Evolutionary conservation across 208 protist species (phyloP).

Genomic region (Naegleria lovaniensis): DNA sequence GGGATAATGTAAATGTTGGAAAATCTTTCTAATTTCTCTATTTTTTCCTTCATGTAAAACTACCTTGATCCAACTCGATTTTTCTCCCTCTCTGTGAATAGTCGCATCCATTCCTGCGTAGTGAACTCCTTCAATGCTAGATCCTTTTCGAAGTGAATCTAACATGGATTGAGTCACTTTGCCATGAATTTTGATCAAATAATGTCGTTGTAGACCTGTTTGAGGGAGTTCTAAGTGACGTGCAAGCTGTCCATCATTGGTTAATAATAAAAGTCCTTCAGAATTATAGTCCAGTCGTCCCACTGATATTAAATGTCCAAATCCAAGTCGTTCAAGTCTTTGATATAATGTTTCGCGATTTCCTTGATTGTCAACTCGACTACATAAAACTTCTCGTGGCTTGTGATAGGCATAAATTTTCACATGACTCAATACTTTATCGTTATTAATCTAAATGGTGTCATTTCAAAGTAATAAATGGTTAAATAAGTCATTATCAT

Average conservation of each 20-base stretch:
- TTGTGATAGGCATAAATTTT: neutral
- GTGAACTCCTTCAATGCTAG: neutral
- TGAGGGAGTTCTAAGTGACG: neutral
- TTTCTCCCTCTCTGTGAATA: neutral
- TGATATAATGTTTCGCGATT: neutral
- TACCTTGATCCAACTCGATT: neutral
- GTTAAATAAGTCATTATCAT: too few relatives aligned
- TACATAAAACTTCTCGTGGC: neutral
- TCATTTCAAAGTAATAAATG: neutral
- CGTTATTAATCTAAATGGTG: neutral
- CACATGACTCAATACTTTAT: neutral
- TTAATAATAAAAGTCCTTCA: slow-evolving; percentile 26
- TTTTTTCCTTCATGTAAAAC: neutral
- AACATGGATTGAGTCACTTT: neutral
- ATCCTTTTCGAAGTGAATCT: neutral
- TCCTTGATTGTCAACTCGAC: neutral
- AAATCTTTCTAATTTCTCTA: slow-evolving; percentile 23
- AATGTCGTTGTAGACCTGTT: neutral
- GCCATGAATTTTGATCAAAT: neutral
- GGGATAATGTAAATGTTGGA: neutral
- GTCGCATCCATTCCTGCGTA: neutral
- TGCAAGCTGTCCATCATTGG: slow-evolving; percentile 15
- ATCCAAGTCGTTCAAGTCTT: neutral
- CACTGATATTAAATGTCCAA: slow-evolving; percentile 23
- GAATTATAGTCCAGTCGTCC: slow-evolving; percentile 15